phyloP scores from a whole-genome alignment of 345 rosid genomes.

The Aquilaria sinensis region DNA sequence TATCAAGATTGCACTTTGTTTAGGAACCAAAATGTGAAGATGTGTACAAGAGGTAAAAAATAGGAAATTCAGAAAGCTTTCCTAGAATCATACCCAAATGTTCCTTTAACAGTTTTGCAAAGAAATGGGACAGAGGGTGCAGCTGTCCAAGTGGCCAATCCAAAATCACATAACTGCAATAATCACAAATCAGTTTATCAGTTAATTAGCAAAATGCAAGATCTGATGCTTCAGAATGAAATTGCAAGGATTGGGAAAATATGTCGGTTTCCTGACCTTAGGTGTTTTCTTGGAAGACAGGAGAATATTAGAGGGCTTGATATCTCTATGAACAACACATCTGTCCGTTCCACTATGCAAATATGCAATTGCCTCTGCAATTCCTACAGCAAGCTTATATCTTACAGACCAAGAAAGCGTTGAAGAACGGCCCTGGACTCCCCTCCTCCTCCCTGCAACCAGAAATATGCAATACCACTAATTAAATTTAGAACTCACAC shows the following conservation, averaged over 20 bases:
- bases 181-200: neutral
- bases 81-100: conserved; percentile 68
- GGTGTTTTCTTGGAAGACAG: conserved; percentile 83
- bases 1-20: conserved; percentile 1
- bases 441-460: conserved; percentile 58
- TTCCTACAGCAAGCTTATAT: conserved; percentile 75
- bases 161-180: conserved; percentile 87
- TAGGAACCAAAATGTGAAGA: neutral
- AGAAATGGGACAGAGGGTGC: conserved; percentile 88
- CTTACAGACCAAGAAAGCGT: conserved; percentile 68
- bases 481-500: conserved; percentile 7
- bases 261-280: conserved; percentile 34
- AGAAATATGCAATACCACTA: conserved; percentile 9
- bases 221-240: neutral
- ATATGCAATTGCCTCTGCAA: conserved; percentile 74
- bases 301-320: conserved; percentile 90
- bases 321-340: conserved; percentile 94
- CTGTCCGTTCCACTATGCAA: conserved; percentile 79
- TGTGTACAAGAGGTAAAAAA: neutral
- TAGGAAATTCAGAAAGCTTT: neutral
- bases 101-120: conserved; percentile 97
- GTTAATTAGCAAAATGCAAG: no score
- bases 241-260: neutral
- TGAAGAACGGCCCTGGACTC: conserved; percentile 27
- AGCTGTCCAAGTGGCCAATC: conserved; percentile 92